Base-by-base conservation (phyloP, 176 grass and related monocot species). In the Triticum dicoccoides region DNA sequence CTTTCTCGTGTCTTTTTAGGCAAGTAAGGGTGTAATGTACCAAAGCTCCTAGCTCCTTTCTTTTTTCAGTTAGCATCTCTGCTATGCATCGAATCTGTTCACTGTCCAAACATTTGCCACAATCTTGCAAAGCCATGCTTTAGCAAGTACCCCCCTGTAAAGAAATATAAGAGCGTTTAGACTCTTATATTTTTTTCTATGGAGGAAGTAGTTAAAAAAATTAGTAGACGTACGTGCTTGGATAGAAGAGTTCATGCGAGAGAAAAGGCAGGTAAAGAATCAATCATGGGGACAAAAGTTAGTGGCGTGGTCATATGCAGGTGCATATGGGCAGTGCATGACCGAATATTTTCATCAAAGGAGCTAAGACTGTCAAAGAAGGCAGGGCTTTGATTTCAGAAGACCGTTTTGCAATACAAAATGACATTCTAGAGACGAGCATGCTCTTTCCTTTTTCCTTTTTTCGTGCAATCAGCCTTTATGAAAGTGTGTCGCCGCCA, bases 341-440 rank as follows among this genome's bases (percentile, higher is more conserved):
- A 76, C 44, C 79, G 79, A 87, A 76, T 87, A 77, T 68, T 82
- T 54, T 30, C 65, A 84, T 84, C 56, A 65, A 65, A 89, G 76
- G 51, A 84, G 65, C 75, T 69, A 89, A 80, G 81, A 76, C 71
- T 87, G 70, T 59, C 42, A 87, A 58, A 59, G 37, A 68, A 67
- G 47, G 47, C 47, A 51, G 4, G 70, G 17, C 47, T 83, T 71
- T 71, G 51, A 72, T 69, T 25, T 34, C 62, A 78, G 27, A 64
- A 82, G 69, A 69, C 35, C 7, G 14, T 29, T 89, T 75, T 80
- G 68, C 42, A 29, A 54, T 73, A 66, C 73, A 69, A 70, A 83
- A 88, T 83, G 73, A 71, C 80, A 51, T 51, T 51, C 47, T 51
- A 51, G 47, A 17, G 47, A 51, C 9, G 8, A 42, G 32, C 56